Base-by-base conservation (phyloP, 495 filamentous ascomycete genomes). In the Lichina pygmaea region DNA sequence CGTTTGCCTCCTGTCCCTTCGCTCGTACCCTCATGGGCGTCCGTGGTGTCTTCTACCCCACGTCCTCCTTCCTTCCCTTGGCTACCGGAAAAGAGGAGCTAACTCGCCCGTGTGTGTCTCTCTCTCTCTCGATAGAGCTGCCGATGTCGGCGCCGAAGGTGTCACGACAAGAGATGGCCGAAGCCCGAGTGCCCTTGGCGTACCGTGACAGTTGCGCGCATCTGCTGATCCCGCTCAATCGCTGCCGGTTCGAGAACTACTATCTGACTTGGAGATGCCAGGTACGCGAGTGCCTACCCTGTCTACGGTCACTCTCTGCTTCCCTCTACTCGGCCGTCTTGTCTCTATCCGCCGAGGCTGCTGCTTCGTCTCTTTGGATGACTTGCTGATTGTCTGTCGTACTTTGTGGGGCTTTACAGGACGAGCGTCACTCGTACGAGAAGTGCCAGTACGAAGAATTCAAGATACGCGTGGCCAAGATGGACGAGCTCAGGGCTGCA, bases 371-470 rank as follows among this genome's bases (percentile, higher is more conserved):
- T 10, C 31, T 33, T 13, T 43, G 30, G 36, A 33, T 12, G 9
- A 13, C 15, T 43, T 1, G 44, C 12, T 9, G 10, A 36, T 45
- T 33, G 2, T 11, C 7, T 6, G 15, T 33, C 11, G 39, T 16
- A 1, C 33, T 12, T 34, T 45, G 9, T 48, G 44, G 41, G 10
- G n/a, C 10, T 46, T 36, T 47, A 45, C 53, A 94, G 89, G 71
- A 80, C 57, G 89, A 97, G 68, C 69, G 89, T 67, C 89, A 97
- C 62, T 75, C 71, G 55, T 97, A 97, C 66, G 89, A 97, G 57
- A 95, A 94, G 60, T 97, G 89, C 74, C 89, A 97, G 55, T 97
- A 97, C 65, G 78, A 77, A 38, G 89, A 93, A 58, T 97, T 97
- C 70, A 93, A 92, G 75, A 85, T 84, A 70, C 78, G 89, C 33